Conservation (phyloP, 139 green algal species). For the Chlorella ohadii region DNA sequence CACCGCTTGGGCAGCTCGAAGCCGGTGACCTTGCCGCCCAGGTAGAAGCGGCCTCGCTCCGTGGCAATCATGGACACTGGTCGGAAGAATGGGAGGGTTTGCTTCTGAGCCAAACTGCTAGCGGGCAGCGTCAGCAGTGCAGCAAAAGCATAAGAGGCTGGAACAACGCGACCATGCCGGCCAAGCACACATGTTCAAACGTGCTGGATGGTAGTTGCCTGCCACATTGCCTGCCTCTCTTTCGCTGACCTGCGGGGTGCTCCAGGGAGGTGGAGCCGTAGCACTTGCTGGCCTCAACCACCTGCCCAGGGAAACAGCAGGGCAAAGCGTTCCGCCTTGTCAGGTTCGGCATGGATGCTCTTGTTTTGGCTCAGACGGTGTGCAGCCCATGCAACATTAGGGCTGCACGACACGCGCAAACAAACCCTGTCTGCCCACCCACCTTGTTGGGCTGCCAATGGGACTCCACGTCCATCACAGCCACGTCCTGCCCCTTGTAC, state of each 20-base stretch:
- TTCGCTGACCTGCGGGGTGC: constrained; percentile 72
- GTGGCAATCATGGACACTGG: constrained; percentile 87
- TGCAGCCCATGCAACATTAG: neutral
- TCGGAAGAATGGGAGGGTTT: no score
- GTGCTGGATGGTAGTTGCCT: no score
- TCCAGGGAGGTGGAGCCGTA: constrained; percentile 90
- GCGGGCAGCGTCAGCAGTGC: no score
- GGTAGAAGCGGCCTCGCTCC: constrained; percentile 81
- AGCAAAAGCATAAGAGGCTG: no score
- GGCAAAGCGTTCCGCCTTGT: no score
- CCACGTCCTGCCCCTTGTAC: constrained; percentile 80
- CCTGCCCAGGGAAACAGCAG: neutral
- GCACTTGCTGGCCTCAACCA: constrained; percentile 73
- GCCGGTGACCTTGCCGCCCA: constrained; percentile 72
- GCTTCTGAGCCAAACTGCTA: no score
- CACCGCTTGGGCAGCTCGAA: constrained; percentile 76
- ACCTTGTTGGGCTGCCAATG: constrained; percentile 87
- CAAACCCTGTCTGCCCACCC: neutral
- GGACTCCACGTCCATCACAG: constrained; percentile 79
- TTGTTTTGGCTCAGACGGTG: no score
- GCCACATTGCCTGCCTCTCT: no score
- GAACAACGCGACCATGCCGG: no score
- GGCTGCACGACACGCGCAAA: neutral
- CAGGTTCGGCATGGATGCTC: no score
- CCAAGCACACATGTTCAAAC: no score